phyloP scores from a whole-genome alignment of 306 rosid genomes.

The Chamaecrista fasciculata region DNA sequence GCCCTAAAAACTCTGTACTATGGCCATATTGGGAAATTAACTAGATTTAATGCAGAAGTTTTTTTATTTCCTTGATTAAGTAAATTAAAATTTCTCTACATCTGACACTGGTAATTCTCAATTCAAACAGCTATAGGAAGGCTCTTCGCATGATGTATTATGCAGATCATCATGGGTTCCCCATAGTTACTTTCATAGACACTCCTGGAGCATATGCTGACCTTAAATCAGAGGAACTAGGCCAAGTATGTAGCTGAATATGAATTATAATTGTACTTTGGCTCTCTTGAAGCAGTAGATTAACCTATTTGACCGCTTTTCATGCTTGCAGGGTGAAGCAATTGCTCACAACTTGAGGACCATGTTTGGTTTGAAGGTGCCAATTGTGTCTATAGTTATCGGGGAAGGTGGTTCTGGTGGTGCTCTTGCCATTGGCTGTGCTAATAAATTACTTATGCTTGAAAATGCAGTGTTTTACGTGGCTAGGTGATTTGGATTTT shows the following conservation, averaged over 20 bases:
- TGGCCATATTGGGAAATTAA: neutral
- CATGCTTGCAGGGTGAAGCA: slow-evolving; percentile 63
- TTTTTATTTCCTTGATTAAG: neutral
- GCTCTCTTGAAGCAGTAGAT: slow-evolving; percentile 16
- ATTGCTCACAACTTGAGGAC: slow-evolving; percentile 69
- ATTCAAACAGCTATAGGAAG: slow-evolving; percentile 52
- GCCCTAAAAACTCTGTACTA: neutral
- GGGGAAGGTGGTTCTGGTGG: slow-evolving; percentile 90
- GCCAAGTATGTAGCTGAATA: slow-evolving; percentile 49
- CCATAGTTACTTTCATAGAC: slow-evolving; percentile 66
- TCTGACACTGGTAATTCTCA: slow-evolving; percentile 15
- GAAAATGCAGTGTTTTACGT: slow-evolving; percentile 77
- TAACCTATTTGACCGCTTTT: slow-evolving; percentile 12
- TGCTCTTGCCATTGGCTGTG: slow-evolving; percentile 78
- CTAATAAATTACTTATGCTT: slow-evolving; percentile 70
- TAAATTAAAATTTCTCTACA: neutral
- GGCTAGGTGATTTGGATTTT: slow-evolving; percentile 50
- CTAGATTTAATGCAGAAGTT: neutral
- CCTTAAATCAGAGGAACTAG: slow-evolving; percentile 69
- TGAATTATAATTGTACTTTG: neutral
- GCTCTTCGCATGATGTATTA: slow-evolving; percentile 74
- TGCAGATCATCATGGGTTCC: slow-evolving; percentile 69
- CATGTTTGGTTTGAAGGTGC: slow-evolving; percentile 76
- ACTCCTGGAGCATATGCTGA: slow-evolving; percentile 77
- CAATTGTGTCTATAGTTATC: slow-evolving; percentile 62